These are phyloP conservation scores for Cryptosporidium xiaoi DNA, from an alignment of 169 alveolate genomes.

Conservation along the genomic window DNA sequence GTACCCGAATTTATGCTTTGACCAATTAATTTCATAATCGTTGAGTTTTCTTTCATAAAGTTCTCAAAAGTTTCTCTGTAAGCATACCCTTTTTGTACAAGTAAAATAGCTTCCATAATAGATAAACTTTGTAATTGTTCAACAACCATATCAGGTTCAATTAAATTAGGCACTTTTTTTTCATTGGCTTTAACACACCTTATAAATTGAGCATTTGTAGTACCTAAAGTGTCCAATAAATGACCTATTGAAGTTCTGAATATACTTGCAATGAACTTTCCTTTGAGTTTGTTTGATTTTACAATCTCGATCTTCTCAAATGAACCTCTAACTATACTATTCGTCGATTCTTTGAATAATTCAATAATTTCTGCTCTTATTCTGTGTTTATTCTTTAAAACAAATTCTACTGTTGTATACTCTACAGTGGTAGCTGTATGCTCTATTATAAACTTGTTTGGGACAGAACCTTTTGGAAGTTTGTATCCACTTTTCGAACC, in stretches of 20 bases:
- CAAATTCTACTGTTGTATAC: slow-evolving; percentile 78
- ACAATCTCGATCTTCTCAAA: slow-evolving; percentile 76
- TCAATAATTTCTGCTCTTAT: slow-evolving; percentile 75
- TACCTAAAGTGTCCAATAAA: slow-evolving; percentile 69
- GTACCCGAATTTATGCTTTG: slow-evolving; percentile 45
- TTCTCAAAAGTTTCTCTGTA: slow-evolving; percentile 77
- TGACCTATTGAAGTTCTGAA: slow-evolving; percentile 77
- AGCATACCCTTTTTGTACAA: slow-evolving; percentile 69
- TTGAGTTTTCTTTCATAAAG: slow-evolving; percentile 73
- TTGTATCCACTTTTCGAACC: slow-evolving; percentile 69
- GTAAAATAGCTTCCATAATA: slow-evolving; percentile 64
- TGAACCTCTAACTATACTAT: slow-evolving; percentile 55
- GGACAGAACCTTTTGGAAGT: slow-evolving; percentile 76
- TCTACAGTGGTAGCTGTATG: slow-evolving; percentile 80
- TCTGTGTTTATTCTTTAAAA: slow-evolving; percentile 77
- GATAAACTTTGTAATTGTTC: slow-evolving; percentile 67
- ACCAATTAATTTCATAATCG: slow-evolving; percentile 77
- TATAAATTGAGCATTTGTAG: slow-evolving; percentile 78
- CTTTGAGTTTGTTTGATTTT: slow-evolving; percentile 77
- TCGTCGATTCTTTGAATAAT: slow-evolving; percentile 73
- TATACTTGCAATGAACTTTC: slow-evolving; percentile 79
- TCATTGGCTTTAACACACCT: slow-evolving; percentile 74
- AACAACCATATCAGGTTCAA: slow-evolving; percentile 72
- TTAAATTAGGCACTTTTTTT: slow-evolving; percentile 54
- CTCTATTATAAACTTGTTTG: slow-evolving; percentile 55